phyloP scores from a whole-genome alignment of 306 rosid species.

The Cucumis hystrix region DNA sequence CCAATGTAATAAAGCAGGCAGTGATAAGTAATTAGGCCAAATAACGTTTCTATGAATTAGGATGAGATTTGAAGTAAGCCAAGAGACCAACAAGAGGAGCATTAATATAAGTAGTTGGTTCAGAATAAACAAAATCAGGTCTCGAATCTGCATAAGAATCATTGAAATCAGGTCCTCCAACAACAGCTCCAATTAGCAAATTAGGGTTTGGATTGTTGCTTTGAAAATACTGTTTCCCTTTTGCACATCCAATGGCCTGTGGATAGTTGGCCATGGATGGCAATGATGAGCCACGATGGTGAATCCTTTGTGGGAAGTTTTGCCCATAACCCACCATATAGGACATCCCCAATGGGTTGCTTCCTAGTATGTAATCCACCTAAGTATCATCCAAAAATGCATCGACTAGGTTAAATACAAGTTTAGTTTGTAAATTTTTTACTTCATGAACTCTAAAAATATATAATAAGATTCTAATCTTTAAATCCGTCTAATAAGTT shows the following conservation, averaged over 20 bases:
- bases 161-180: conserved; percentile 47
- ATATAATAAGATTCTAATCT: no score
- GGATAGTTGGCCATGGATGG: conserved; percentile 45
- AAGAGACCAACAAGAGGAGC: conserved; percentile 45
- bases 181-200: conserved; percentile 43
- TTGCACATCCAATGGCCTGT: conserved; percentile 30
- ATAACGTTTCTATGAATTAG: not conserved
- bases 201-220: conserved; percentile 41
- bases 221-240: conserved; percentile 37
- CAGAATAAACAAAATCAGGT: conserved; percentile 32
- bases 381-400: not conserved
- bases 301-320: conserved; percentile 35
- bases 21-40: not conserved
- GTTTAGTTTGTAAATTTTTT: not conserved
- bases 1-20: no score
- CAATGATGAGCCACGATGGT: conserved; percentile 46
- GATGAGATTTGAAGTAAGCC: not conserved
- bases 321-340: conserved; percentile 51
- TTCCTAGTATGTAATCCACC: conserved; percentile 43
- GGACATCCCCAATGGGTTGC: conserved; percentile 38
- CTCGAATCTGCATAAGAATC: conserved; percentile 34
- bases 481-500: no score
- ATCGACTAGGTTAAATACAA: not conserved
- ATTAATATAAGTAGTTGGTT: conserved; percentile 54
- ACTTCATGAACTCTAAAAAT: no score